Evolutionary conservation across 768 basidiomycete genomes (phyloP).

Genomic region (Butyriboletus loyo): DNA sequence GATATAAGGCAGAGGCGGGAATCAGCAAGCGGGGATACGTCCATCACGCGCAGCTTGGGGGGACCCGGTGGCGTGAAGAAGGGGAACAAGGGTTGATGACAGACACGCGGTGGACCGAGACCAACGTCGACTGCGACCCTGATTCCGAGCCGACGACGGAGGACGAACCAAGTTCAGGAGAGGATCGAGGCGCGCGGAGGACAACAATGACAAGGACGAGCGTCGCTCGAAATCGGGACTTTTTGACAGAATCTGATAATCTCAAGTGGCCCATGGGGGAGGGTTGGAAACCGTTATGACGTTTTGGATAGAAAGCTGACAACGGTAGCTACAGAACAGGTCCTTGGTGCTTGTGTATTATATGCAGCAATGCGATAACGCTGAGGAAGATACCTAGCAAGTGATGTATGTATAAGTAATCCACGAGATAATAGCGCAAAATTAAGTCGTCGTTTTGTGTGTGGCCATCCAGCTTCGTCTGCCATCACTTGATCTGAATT

Average conservation of each 20-base stretch:
- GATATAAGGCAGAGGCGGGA: constrained; percentile 73
- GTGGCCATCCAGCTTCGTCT: not conserved
- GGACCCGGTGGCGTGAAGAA: constrained; percentile 31
- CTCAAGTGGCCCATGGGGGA: constrained; percentile 62
- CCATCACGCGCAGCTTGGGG: constrained; percentile 29
- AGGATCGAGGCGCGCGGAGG: constrained; percentile 9
- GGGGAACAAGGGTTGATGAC: constrained; percentile 39
- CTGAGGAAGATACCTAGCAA: constrained; percentile 23
- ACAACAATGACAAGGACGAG: not conserved
- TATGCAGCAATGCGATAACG: constrained; percentile 9
- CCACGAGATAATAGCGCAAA: constrained; percentile 14
- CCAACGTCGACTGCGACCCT: constrained; percentile 17
- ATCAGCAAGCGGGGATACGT: constrained; percentile 60
- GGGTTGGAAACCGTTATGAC: constrained; percentile 47
- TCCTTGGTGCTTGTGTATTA: constrained; percentile 19
- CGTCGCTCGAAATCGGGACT: constrained; percentile 6
- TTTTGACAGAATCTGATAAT: constrained; percentile 38
- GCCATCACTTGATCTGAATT: constrained; percentile 3
- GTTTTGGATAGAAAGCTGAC: not conserved
- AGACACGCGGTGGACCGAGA: constrained; percentile 32
- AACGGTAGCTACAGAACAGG: constrained; percentile 2
- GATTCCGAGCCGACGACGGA: constrained; percentile 25
- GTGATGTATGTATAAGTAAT: constrained; percentile 11
- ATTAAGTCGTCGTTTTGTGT: not conserved
- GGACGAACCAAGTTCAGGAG: constrained; percentile 24